A percentile compares a stretch with the other conserved stretches of the same genome.
These are phyloP conservation scores for Senecio squalidus DNA, from an alignment of 140 eudicot genomes.

Conservation along the genomic window DNA sequence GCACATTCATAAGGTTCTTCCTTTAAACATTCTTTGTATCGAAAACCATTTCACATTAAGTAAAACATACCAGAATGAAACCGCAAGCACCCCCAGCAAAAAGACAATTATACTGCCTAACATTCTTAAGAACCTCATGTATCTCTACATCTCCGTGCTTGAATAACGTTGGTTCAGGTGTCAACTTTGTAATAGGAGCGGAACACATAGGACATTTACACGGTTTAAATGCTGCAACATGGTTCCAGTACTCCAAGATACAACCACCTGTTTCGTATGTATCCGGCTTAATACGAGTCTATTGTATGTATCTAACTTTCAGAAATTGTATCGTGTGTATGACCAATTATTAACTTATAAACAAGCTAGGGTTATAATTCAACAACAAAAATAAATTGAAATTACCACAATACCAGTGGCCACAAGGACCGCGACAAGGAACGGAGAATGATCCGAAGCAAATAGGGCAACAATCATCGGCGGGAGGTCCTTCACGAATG, in stretches of 20 bases:
- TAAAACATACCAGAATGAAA: slow-evolving; percentile 41
- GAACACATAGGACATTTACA: slow-evolving; percentile 75
- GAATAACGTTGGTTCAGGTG: slow-evolving; percentile 46
- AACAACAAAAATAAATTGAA: not conserved
- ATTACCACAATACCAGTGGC: slow-evolving; percentile 77
- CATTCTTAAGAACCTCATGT: slow-evolving; percentile 31
- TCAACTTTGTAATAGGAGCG: slow-evolving; percentile 40
- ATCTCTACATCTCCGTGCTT: slow-evolving; percentile 35
- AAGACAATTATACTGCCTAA: slow-evolving; percentile 51
- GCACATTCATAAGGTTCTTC: slow-evolving; percentile 12
- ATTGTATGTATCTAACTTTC: no score
- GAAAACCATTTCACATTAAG: no score
- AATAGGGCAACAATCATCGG: slow-evolving; percentile 55
- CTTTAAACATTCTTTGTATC: not conserved
- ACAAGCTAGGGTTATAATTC: not conserved
- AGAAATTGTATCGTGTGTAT: not conserved
- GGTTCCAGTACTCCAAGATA: slow-evolving; percentile 57
- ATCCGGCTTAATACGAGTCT: no score
- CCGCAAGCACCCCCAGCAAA: slow-evolving; percentile 58
- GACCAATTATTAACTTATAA: not conserved
- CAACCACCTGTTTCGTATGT: slow-evolving; percentile 67
- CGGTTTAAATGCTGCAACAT: slow-evolving; percentile 47
- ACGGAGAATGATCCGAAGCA: slow-evolving; percentile 44
- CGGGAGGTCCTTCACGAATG: slow-evolving; percentile 32
- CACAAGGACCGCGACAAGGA: slow-evolving; percentile 55